Percentiles rank a stretch among this genome's conserved stretches.
Conservation (phyloP, 2,329 filamentous ascomycete species). For the Hypoxylon sp. region DNA sequence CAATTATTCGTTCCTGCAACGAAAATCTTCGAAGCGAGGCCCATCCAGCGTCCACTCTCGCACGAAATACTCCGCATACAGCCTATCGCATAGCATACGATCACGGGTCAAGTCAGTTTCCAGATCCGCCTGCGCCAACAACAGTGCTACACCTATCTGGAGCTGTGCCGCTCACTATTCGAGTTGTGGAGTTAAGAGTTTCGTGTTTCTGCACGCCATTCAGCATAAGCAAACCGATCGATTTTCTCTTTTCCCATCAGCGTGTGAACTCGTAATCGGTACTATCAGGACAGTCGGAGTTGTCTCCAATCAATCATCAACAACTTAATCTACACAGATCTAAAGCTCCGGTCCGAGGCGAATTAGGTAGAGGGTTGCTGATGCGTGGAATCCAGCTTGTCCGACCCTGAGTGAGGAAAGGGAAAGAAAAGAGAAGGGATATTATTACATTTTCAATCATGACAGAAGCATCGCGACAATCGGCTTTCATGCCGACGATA, state of each 20-base stretch:
- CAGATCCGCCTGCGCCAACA: conserved; percentile 33
- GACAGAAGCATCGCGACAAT: conserved; percentile 68
- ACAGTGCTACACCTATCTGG: conserved; percentile 26
- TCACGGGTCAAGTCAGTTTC: conserved; percentile 23
- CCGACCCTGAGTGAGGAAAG: conserved; percentile 38
- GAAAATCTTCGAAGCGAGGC: conserved; percentile 37
- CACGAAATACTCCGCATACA: conserved; percentile 28
- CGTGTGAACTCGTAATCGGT: conserved; percentile 14
- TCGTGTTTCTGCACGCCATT: conserved; percentile 37
- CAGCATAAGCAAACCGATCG: conserved; percentile 21
- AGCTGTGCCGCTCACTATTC: conserved; percentile 31
- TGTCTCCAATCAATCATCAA: conserved; percentile 28
- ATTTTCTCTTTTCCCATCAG: conserved; percentile 19
- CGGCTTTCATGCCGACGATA: conserved; percentile 82
- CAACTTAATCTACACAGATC: conserved; percentile 16
- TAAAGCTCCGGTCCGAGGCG: conserved; percentile 24
- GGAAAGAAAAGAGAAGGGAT: conserved; percentile 34
- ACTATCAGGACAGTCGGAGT: conserved; percentile 1
- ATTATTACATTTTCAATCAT: conserved; percentile 56
- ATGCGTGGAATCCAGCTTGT: conserved; percentile 37
- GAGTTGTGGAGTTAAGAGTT: conserved; percentile 37
- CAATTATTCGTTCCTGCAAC: conserved; percentile 41
- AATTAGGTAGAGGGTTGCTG: conserved; percentile 34
- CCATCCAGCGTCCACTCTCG: conserved; percentile 36
- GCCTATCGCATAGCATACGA: conserved; percentile 37